phyloP scores from a whole-genome alignment of 2,329 filamentous ascomycete species.

The Dactylellina sp. region DNA sequence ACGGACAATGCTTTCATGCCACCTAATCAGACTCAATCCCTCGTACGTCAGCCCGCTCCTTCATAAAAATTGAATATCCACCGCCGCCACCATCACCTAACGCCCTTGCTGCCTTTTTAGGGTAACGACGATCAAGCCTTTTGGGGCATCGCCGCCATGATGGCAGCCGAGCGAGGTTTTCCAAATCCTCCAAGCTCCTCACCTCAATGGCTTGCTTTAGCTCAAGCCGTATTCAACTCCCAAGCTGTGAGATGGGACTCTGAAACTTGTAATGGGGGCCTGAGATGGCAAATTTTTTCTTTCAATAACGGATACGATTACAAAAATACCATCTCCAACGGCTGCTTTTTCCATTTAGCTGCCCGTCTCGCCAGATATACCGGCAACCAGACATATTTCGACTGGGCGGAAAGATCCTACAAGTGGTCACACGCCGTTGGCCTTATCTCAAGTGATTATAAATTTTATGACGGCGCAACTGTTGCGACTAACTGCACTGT shows the following conservation, averaged over 20 bases:
- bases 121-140: constrained; percentile 80
- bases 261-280: constrained; percentile 75
- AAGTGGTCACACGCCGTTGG: constrained; percentile 71
- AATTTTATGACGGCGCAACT: constrained; percentile 75
- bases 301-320: constrained; percentile 77
- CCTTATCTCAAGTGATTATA: constrained; percentile 73
- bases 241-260: constrained; percentile 78
- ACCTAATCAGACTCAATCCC: constrained; percentile 70
- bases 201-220: constrained; percentile 81
- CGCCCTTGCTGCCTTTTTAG: constrained; percentile 56
- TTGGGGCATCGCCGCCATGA: constrained; percentile 76
- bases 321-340: constrained; percentile 72
- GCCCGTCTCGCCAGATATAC: constrained; percentile 65
- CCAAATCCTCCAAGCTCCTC: constrained; percentile 71
- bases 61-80: background rate
- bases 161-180: constrained; percentile 74
- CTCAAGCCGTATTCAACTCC: constrained; percentile 82
- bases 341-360: constrained; percentile 70
- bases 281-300: constrained; percentile 87
- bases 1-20: constrained; percentile 72
- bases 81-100: background rate
- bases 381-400: constrained; percentile 73
- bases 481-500: constrained; percentile 71
- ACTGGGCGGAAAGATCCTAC: constrained; percentile 73
- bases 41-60: constrained; percentile 60